Conservation (phyloP, 2,329 filamentous ascomycete species). For the Fusarium sp. region DNA sequence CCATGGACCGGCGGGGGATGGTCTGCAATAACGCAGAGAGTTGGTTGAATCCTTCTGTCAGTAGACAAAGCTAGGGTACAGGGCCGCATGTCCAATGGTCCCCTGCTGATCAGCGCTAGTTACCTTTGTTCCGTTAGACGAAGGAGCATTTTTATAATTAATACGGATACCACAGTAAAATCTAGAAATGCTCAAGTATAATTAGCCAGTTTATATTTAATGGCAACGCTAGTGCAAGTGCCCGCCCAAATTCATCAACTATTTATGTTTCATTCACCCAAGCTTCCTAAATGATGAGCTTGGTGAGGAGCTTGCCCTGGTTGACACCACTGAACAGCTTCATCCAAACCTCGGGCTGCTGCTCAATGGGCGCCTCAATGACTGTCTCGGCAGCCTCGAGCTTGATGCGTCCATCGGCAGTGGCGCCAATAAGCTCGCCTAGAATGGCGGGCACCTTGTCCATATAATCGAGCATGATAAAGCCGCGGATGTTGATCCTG, state of each 20-base stretch:
- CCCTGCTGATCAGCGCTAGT: neutral
- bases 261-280: neutral
- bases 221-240: neutral
- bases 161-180: neutral
- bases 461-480: conserved; percentile 44
- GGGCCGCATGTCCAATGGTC: neutral
- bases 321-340: conserved; percentile 39
- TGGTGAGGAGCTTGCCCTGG: conserved; percentile 43
- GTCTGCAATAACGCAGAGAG: neutral
- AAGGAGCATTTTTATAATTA: neutral
- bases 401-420: conserved; percentile 41
- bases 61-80: neutral
- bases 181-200: neutral
- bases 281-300: conserved; percentile 32
- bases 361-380: conserved; percentile 39
- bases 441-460: conserved; percentile 41
- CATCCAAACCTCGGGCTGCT: conserved; percentile 42
- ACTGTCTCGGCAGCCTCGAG: conserved; percentile 38
- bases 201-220: neutral
- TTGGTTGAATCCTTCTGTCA: neutral
- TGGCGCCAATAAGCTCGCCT: conserved; percentile 39
- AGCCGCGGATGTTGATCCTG: conserved; percentile 38
- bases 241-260: neutral
- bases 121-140: too few species aligned
- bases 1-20: neutral